A percentile compares a stretch with the other conserved stretches of the same genome.
Evolutionary conservation across 768 basidiomycete genomes (phyloP).

Genomic region (Tricholoma saponaceum): DNA sequence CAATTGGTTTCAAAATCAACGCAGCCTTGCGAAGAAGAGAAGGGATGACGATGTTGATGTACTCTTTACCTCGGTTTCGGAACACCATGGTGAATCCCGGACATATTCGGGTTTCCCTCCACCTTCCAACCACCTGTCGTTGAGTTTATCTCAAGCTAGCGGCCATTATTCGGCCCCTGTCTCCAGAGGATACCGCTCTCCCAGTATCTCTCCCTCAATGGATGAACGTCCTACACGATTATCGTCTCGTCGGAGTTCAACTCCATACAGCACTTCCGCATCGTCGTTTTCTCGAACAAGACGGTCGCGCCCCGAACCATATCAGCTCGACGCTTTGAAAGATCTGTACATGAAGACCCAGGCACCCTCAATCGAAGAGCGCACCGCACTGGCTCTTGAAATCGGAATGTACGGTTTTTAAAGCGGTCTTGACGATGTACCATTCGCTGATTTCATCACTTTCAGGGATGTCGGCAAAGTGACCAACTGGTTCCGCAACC

Average conservation of each 20-base stretch:
- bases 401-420: conserved; percentile 61
- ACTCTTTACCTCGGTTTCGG: conserved; percentile 23
- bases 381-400: conserved; percentile 66
- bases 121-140: conserved; percentile 42
- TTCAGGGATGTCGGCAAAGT: conserved; percentile 77
- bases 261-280: conserved; percentile 40
- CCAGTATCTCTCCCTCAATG: conserved; percentile 36
- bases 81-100: conserved; percentile 31
- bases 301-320: conserved; percentile 74
- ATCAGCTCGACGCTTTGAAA: conserved; percentile 74
- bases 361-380: conserved; percentile 78
- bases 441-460: conserved; percentile 13
- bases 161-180: conserved; percentile 29
- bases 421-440: conserved; percentile 9
- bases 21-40: conserved; percentile 70
- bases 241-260: conserved; percentile 34
- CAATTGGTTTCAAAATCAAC: conserved; percentile 88
- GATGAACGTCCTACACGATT: conserved; percentile 36
- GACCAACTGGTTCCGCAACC: conserved; percentile 86
- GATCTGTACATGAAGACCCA: conserved; percentile 62
- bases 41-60: conserved; percentile 50
- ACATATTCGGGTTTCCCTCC: conserved; percentile 48
- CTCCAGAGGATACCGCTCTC: conserved; percentile 28
- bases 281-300: conserved; percentile 50
- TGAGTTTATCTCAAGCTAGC: conserved; percentile 32